Evolutionary conservation across 352 stramenopile species (phyloP), one percentile per base, ranked within the genome.

Genomic region (Thalassiosira mediterranea): DNA sequence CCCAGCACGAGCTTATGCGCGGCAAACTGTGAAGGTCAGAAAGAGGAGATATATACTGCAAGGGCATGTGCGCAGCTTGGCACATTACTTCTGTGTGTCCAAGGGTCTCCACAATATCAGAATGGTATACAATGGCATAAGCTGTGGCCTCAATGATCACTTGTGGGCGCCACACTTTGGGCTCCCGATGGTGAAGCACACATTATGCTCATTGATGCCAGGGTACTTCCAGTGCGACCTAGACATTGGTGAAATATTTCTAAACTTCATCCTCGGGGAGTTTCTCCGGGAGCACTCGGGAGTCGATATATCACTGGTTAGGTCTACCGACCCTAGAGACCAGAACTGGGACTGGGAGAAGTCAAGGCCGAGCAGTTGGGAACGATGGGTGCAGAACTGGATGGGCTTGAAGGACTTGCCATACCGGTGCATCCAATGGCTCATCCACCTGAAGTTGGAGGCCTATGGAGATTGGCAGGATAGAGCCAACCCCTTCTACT

Each of bases 111-210:
- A 29, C 11, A 59, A 81, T 38, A 72, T 83, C 13, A 7, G 60
- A 1, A 79, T 83, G 54, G 74, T 78, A 1, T 81, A 73, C 47
- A 61, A 80, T 53, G 64, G 72, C 0, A 76, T 65, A 4, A 32
- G 25, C 0, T 72, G 15, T 21, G 67, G 67, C 0, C n/a, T 83
- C 7, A 83, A 83, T 25, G 49, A 64, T 4, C n/a, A 7, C 3
- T 8, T 82, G 2, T 82, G 38, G 23, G 65, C 66, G n/a, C 66
- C 64, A 3, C 53, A 63, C 11, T 82, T 82, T 56, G 17, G 59
- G 1, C 21, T 82, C 0, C 59, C 73, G 0, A 74, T 38, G n/a
- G n/a, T 78, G 0, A 4, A 58, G 26, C 19, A 54, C 15, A 57
- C 46, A 0, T 28, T 82, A 2, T 7, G 64, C 15, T 52, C 28